Evolutionary conservation across 208 protist genomes (phyloP), one percentile per base, ranked within the genome.

Genomic region (Trypanosomatidae sp.): DNA sequence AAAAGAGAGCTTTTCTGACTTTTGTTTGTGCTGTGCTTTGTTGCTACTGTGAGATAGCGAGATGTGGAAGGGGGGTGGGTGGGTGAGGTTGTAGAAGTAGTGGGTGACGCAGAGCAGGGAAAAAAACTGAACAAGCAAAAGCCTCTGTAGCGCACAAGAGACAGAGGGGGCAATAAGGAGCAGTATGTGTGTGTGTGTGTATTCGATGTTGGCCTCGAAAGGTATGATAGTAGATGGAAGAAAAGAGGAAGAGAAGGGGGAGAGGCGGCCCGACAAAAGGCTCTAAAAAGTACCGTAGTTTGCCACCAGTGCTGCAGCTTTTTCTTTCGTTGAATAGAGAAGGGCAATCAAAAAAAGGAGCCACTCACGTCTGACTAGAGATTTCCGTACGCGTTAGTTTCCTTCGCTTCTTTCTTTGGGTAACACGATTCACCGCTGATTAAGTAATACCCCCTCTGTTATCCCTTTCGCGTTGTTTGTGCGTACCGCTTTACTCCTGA

Each of bases 371-470:
- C 22, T 28, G 36, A 39, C 52, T 17, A 62, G 62, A 64, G 70
- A 15, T 64, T 69, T 58, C 39, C 69, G 68, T 30, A 9, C 15
- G 15, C 44, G 13, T 67, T 75, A 6, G 49, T 66, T 69, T 68
- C 39, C 5, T 39, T 71, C 7, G 28, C 71, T 69, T 4, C 8
- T 15, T 2, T 15, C 36, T 33, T 22, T 10, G 15, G 17, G 17
- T 7, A 64, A 41, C 28, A 17, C 28, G 17, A 25, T 22, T 17
- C 36, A 17, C 36, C 22, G 58, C 33, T 44, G 15, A 0, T 36
- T 10, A 64, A 36, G 15, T 19, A 39, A 36, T 25, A 22, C 33
- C 0, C 12, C 33, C 9, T 43, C 12, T 64, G 58, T 19, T n/a
- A 10, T 10, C 39, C 62, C 5, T 41, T 33, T 39, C 43, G 13